Base-by-base conservation (phyloP, 2,329 filamentous ascomycete species). In the Cadophora luteo-olivacea region DNA sequence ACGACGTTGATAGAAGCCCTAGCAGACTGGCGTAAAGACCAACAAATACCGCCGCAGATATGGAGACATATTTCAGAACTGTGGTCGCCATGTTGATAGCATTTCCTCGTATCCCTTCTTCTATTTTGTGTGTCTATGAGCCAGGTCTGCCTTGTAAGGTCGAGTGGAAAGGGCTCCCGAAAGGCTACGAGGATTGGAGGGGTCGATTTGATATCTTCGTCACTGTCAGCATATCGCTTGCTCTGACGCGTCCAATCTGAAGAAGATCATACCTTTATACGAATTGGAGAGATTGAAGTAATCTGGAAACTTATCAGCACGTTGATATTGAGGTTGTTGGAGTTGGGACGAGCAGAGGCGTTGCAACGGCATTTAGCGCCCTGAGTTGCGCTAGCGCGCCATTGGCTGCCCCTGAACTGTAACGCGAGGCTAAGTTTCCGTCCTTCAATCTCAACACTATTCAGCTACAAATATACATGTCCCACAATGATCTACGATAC, bases 11-110 rank as follows among this genome's bases (percentile, higher is more conserved):
- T 52, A 86, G 80, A 2, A 85, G 78, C 1, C 79, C 79, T 0
- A 86, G 76, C 45, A 86, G 80, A 14, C 73, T 75, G n/a, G 80
- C 75, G 69, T 85, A 86, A 24, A 82, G 61, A 4, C 75, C 78
- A 25, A 78, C 71, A 1, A 67, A 52, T 25, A 76, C 69, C 7
- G 72, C 72, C 64, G 71, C 71, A 36, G 70, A 73, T 38, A 79
- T 72, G 1, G 72, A 75, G 33, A 61, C 70, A 72, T 73, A 73
- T 65, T 70, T 75, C 32, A 68, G 19, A 36, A 63, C n/a, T 24
- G 51, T 45, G 51, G 11, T 22, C 4, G 38, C 49, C 49, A 58
- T 67, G 14, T 62, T 45, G 49, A 25, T 24, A 24, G 52, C 49
- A 38, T 60, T 14, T 60, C 11, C 33, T 58, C 38, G 19, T 16